These are phyloP conservation scores for Hygrophorus russula DNA, from an alignment of 768 basidiomycete genomes.

Conservation along the genomic window DNA sequence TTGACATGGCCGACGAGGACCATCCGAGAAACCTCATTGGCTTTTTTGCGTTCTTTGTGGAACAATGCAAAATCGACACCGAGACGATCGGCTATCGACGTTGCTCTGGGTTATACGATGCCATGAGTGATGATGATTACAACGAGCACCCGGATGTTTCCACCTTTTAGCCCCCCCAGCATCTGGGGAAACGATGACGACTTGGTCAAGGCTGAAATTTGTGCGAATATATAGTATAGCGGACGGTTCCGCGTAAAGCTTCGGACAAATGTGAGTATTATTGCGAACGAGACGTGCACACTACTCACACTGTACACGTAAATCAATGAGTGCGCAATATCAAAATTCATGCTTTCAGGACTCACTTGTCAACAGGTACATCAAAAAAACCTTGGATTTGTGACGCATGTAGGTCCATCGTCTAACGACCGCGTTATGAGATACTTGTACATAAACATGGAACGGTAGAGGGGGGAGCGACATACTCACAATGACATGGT, in stretches of 20 bases:
- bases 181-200: conserved; percentile 96
- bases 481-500: conserved; percentile 86
- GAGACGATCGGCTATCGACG: conserved; percentile 91
- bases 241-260: conserved; percentile 95
- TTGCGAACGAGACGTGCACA: conserved; percentile 7
- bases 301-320: conserved; percentile 39
- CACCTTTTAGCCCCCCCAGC: conserved; percentile 98
- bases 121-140: not conserved
- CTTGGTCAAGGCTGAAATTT: conserved; percentile 72
- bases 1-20: conserved; percentile 89
- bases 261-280: conserved; percentile 14
- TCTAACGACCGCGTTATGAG: conserved; percentile 32
- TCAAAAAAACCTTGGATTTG: conserved; percentile 99
- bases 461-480: not conserved
- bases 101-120: conserved; percentile 58
- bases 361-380: conserved; percentile 98
- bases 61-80: conserved; percentile 97
- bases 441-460: not conserved
- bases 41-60: conserved; percentile 98
- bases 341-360: conserved; percentile 12
- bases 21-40: conserved; percentile 92
- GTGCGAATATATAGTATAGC: conserved; percentile 91
- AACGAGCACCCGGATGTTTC: conserved; percentile 9
- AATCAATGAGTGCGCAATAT: conserved; percentile 2
- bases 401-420: conserved; percentile 97